Conservation (phyloP, 2,329 filamentous ascomycete genomes). For the Ophiostoma piceae region DNA sequence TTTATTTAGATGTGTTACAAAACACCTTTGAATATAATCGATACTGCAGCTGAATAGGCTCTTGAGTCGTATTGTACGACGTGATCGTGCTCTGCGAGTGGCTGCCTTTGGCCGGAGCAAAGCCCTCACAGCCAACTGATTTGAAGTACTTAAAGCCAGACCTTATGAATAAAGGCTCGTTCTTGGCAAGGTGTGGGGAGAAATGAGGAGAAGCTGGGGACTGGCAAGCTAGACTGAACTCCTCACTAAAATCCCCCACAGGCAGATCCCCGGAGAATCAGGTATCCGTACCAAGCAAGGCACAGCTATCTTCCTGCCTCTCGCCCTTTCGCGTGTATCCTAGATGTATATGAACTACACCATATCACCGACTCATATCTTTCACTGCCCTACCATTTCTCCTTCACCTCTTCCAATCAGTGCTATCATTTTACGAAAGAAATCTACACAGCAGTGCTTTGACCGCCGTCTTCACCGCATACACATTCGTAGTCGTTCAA, state of each 20-base stretch:
- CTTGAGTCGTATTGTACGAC: neutral
- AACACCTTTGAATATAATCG: neutral
- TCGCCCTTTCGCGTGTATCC: neutral
- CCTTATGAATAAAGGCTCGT: neutral
- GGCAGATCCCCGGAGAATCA: neutral
- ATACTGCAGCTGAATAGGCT: neutral
- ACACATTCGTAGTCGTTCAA: neutral
- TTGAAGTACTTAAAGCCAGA: too few relatives aligned
- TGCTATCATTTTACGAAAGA: neutral
- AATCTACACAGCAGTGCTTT: neutral
- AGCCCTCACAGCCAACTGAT: too few relatives aligned
- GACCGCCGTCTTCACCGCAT: neutral
- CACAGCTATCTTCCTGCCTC: neutral
- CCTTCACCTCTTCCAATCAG: neutral
- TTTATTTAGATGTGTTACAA: neutral
- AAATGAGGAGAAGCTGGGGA: conserved; percentile 6
- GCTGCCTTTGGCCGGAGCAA: neutral
- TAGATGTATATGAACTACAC: neutral
- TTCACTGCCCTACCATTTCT: neutral
- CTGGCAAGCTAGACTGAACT: neutral
- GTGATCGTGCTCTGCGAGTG: neutral
- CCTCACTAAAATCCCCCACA: neutral
- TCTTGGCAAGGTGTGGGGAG: neutral
- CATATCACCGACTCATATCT: neutral
- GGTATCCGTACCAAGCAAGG: neutral